phyloP scores from a whole-genome alignment of 2,329 filamentous ascomycete genomes.

The Monilinia fructigena region DNA sequence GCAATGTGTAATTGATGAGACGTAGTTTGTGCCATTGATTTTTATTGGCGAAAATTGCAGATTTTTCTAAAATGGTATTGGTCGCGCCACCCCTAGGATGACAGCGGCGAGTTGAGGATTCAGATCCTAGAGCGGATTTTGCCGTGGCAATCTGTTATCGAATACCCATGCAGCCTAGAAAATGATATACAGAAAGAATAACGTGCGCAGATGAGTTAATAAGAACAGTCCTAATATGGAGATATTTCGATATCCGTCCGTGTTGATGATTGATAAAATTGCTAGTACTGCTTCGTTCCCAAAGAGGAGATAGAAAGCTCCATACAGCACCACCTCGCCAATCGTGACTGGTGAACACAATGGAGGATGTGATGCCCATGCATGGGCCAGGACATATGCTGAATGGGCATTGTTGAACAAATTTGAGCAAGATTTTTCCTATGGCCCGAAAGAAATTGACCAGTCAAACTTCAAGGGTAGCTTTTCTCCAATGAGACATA shows the following conservation, averaged over 20 bases:
- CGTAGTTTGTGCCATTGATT: not conserved
- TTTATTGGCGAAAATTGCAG: conserved; percentile 8
- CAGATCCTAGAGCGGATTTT: conserved; percentile 10
- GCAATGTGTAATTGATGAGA: conserved; percentile 9
- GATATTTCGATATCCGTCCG: not conserved
- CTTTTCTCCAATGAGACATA: conserved; percentile 13
- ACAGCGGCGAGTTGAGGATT: conserved; percentile 6
- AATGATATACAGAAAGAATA: conserved; percentile 17
- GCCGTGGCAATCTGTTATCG: conserved; percentile 21
- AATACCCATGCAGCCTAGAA: conserved; percentile 18
- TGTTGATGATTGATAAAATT: conserved; percentile 1
- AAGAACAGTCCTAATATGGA: not conserved
- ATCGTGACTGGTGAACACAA: not conserved
- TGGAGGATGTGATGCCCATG: conserved; percentile 14
- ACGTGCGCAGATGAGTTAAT: not conserved
- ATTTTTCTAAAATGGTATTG: conserved; percentile 12
- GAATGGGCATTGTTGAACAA: conserved; percentile 12
- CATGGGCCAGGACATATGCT: conserved; percentile 9
- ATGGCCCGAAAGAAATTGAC: conserved; percentile 18
- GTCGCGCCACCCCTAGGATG: conserved; percentile 16
- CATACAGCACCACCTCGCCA: not conserved
- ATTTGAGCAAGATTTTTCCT: conserved; percentile 18
- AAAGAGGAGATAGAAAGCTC: not conserved
- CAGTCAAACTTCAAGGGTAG: conserved; percentile 16
- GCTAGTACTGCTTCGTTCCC: not conserved